Evolutionary conservation across 192 early-diverging fungal genomes (phyloP), one percentile per base, ranked within the genome.

Genomic region (Dissophora ornata): DNA sequence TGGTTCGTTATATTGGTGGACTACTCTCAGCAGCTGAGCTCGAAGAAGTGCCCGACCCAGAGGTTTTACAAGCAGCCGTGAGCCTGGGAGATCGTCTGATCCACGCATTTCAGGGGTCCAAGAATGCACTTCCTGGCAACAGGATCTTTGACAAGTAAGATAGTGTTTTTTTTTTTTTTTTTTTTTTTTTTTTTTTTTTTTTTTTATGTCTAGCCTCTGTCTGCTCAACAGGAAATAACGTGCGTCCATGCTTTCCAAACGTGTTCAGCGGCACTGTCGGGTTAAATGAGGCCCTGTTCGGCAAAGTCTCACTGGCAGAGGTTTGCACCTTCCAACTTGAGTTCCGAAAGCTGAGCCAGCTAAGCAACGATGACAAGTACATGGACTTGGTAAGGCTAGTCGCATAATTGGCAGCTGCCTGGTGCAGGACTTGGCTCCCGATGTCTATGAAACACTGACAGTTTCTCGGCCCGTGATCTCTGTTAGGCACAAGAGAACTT

Each of bases 311-410:
- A 8, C 28, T 86, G 44, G 83, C 88, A 7, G 90, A 93, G 79
- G 88, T 86, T 1, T 88, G 90, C n/a, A 88, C 91, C 0, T 54
- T 93, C 28, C 91, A 93, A 79, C 65, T 94, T 8, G 91, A 93
- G 79, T 90, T 89, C 67, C 88, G 90, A 34, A 88, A 90, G 29
- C 82, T 95, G n/a, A 69, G 84, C 4, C 77, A 88, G 36, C 45
- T 92, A 11, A 92, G 90, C 0, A 81, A 82, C 12, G 71, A 91
- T 52, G 36, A 78, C 36, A 86, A 70, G 62, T 94, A 89, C 73
- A 68, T 78, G 67, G 71, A 85, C 28, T 61, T 83, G 19, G 91
- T 83, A 22, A 81, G 88, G 40, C 38, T 4, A 44, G n/a, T n/a
- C n/a, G n/a, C n/a, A n/a, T n/a, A n/a, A n/a, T n/a, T n/a, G n/a